Percentiles rank a stretch among this genome's conserved stretches.
Conservation (phyloP, 1,284 basidiomycete genomes). For the Cronartium ribicola region DNA sequence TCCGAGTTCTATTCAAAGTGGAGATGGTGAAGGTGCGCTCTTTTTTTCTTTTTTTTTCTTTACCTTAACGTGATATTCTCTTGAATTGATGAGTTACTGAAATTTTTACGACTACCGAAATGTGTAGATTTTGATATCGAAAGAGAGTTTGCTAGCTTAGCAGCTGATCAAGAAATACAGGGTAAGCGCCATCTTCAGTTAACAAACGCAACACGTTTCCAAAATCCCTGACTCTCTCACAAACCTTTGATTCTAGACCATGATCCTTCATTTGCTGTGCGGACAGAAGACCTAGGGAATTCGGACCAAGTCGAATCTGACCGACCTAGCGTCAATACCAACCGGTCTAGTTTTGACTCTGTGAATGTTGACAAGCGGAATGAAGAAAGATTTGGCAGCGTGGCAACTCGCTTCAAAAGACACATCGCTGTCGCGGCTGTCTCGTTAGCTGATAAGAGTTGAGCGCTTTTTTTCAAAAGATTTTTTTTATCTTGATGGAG, state of each 20-base stretch:
- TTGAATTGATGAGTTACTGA: neutral
- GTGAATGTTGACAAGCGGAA: too few relatives aligned
- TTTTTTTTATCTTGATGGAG: too few relatives aligned
- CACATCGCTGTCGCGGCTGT: neutral
- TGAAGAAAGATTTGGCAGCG: neutral
- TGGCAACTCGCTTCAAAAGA: neutral
- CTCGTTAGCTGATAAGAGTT: neutral
- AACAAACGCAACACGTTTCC: too few relatives aligned
- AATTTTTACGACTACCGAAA: neutral
- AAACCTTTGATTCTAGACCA: neutral
- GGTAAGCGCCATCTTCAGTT: too few relatives aligned
- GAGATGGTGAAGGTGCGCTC: constrained; percentile 5
- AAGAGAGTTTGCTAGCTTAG: constrained; percentile 4
- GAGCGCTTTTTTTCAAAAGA: neutral
- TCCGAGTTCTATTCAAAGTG: too few relatives aligned
- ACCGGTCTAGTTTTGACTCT: neutral
- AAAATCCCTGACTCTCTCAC: too few relatives aligned
- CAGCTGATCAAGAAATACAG: neutral
- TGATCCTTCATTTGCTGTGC: neutral
- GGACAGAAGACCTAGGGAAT: neutral
- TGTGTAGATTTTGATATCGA: constrained; percentile 28
- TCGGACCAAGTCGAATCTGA: neutral
- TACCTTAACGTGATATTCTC: constrained; percentile 6
- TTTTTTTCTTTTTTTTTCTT: neutral
- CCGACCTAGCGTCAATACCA: neutral